Base-by-base conservation (phyloP, 192 early-diverging fungal species). In the Coemansia sp. region DNA sequence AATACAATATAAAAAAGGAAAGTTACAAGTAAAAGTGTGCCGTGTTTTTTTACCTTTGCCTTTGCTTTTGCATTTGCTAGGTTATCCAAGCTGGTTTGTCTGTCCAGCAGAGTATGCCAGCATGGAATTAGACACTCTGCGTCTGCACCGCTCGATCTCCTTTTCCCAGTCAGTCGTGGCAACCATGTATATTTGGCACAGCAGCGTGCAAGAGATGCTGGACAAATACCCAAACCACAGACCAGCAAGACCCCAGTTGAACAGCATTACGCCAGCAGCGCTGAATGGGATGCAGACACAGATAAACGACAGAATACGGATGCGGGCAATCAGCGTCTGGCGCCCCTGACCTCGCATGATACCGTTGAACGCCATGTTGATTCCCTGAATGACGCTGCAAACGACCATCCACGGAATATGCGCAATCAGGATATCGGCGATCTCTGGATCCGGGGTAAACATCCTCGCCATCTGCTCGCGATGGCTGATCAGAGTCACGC, bases 151-250 rank as follows among this genome's bases (percentile, higher is more conserved):
- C 64, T 73, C 72, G 11, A 74, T 55, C 73, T 84, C 71, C 14
- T 64, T 50, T 34, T 60, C 30, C 83, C 83, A 84, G 69, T 84
- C 50, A 0, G 83, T 80, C 12, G 61, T 56, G 11, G 63, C n/a
- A 8, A 77, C 67, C 10, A 59, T 48, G 29, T 74, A 76, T 0
- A 73, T 28, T 52, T 80, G 75, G 3, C 55, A 50, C 5, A 48
- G 38, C 63, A 68, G 40, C 1, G 63, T 60, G 4, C 54, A 28
- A 6, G 65, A 7, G 4, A 68, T 40, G 17, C 77, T 86, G 18
- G 82, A 60, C 42, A 82, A 71, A n/a, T 89, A 74, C 5, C 86
- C 85, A 0, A 72, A 48, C 91, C 91, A 92, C 25, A 92, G 75
- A 7, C 91, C 91, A 11, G 81, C 78, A 16, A 92, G 82, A 1